Conservation (phyloP, 208 protist species). For the Acanthamoeba culbertsoni region DNA sequence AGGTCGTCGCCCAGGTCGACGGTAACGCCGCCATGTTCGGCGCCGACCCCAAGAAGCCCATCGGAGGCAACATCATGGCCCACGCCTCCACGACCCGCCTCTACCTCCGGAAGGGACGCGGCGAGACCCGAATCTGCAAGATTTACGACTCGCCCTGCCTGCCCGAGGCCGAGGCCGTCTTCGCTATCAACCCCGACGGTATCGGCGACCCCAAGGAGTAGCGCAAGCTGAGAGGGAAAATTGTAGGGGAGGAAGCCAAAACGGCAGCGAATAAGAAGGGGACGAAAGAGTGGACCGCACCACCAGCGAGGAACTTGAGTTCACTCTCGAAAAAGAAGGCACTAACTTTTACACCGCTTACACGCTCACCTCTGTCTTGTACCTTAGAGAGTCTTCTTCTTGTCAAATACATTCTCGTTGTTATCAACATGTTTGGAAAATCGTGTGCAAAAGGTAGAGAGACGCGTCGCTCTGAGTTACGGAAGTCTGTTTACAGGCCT, state of each 20-base stretch:
- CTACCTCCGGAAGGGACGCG: conserved; percentile 98
- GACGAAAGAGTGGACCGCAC: neutral
- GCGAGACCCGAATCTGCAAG: conserved; percentile 99
- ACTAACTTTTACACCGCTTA: too few relatives aligned
- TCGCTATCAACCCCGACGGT: conserved; percentile 94
- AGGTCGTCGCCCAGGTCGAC: conserved; percentile 98
- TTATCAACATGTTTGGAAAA: too few relatives aligned
- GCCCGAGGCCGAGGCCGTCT: conserved; percentile 91
- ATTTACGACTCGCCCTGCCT: conserved; percentile 99
- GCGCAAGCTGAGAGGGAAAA: neutral
- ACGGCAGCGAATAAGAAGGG: neutral
- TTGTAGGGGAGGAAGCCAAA: neutral
- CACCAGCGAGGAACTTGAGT: too few relatives aligned
- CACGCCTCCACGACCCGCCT: conserved; percentile 99
- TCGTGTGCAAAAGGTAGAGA: too few relatives aligned
- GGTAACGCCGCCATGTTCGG: conserved; percentile 94
- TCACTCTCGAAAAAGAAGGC: too few relatives aligned
- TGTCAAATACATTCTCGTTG: too few relatives aligned
- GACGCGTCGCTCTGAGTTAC: too few relatives aligned
- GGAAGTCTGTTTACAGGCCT: too few relatives aligned
- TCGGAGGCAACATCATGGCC: conserved; percentile 99
- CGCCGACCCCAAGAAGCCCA: conserved; percentile 98
- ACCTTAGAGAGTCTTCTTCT: too few relatives aligned
- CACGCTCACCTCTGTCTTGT: too few relatives aligned
- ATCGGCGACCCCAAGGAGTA: conserved; percentile 96